Evolutionary conservation across 495 filamentous ascomycete species (phyloP), one percentile per base, ranked within the genome.

Genomic region (Penicillium lividum): DNA sequence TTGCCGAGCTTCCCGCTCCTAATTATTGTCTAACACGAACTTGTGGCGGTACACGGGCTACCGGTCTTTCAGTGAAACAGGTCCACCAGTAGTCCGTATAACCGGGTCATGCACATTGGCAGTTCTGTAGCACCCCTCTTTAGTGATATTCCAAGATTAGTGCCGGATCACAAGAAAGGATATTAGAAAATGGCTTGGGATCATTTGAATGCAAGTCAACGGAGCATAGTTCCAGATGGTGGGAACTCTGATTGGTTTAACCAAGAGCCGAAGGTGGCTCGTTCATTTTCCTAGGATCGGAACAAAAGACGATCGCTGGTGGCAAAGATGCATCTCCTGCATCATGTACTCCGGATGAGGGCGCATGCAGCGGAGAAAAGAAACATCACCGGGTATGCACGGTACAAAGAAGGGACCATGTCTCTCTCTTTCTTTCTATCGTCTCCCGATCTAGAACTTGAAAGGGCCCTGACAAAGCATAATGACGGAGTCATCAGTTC

Each of bases 301-400:
- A 63, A 59, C 43, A 40, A 42, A 63, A 59, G 40, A 43, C 40
- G 62, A 64, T 60, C 47, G 58, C 48, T 40, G 57, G 66, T 59
- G 66, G 66, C 64, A 54, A 68, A 66, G 64, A 68, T 67, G 66
- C 67, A 65, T 62, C 61, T 60, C 51, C 59, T 67, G 67, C 64
- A 68, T 69, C 64, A 69, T 69, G 67, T 68, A 69, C 61, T 69
- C 64, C 67, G 61, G 66, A 48, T 28, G 61, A 64, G 34, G 48
- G 40, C 34, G 53, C 45, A 61, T 68, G 60, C 63, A 59, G 61
- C 46, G 60, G 60, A 67, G 57, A 59, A 59, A 60, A 62, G 53
- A 56, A 59, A 58, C 51, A 55, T 25, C 49, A 54, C 51, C 63
- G 66, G 66, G 60, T 63, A 68, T 68, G 61, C 61, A 68, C 58